Percentiles rank a stretch among this genome's conserved stretches.
These are phyloP conservation scores for Fusarium ramigenum DNA, from an alignment of 2,329 filamentous ascomycete species.

Conservation along the genomic window DNA sequence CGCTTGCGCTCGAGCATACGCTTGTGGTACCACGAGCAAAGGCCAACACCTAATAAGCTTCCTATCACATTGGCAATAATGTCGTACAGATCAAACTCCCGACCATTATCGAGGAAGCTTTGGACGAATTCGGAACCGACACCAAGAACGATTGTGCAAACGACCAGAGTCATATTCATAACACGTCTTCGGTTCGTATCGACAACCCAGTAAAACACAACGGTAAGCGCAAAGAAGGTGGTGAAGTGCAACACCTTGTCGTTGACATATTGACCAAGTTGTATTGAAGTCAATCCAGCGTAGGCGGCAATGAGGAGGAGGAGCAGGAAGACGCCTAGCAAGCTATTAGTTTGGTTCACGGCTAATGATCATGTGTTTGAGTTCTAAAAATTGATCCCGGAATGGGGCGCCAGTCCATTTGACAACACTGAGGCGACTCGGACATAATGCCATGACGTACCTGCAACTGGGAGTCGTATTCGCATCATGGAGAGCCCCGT, in stretches of 20 bases:
- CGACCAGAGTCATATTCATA: slow-evolving; percentile 81
- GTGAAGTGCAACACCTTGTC: slow-evolving; percentile 90
- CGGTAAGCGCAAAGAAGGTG: slow-evolving; percentile 89
- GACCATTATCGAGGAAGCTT: slow-evolving; percentile 76
- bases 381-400: neutral
- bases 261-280: slow-evolving; percentile 70
- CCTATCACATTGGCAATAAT: slow-evolving; percentile 89
- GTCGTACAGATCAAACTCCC: slow-evolving; percentile 80
- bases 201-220: slow-evolving; percentile 95
- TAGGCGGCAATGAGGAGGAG: slow-evolving; percentile 82
- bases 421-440: neutral
- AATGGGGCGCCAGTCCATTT: neutral
- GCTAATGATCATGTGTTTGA: neutral
- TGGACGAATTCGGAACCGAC: slow-evolving; percentile 82
- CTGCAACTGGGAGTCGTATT: slow-evolving; percentile 88
- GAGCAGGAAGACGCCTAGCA: slow-evolving; percentile 71
- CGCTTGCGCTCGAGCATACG: slow-evolving; percentile 90
- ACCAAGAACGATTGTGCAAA: slow-evolving; percentile 78
- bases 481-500: slow-evolving; percentile 66
- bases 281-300: slow-evolving; percentile 76
- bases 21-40: slow-evolving; percentile 93
- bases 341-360: slow-evolving; percentile 9
- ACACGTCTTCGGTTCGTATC: slow-evolving; percentile 89
- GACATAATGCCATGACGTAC: slow-evolving; percentile 58
- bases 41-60: slow-evolving; percentile 73